Evolutionary conservation across 805 yeast species (phyloP), one percentile per base, ranked within the genome.

Genomic region (Myxozyma mucilagina): DNA sequence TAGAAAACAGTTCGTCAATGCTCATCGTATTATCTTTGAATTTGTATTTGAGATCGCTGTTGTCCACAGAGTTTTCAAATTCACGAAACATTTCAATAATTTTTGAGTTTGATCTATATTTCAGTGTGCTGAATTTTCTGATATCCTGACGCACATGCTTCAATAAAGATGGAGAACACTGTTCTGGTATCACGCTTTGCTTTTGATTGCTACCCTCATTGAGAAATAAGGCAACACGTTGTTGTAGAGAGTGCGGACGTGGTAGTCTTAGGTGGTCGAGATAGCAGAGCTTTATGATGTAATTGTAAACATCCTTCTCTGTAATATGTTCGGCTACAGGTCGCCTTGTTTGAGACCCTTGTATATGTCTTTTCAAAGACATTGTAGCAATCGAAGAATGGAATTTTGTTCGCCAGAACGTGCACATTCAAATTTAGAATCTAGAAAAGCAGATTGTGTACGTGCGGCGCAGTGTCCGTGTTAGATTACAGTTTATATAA

Each of bases 311-410:
- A 13, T 59, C 54, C 3, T 36, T 18, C 16, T 47, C 50, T 2
- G 63, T 57, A 14, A 60, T 51, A 18, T 13, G 34, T n/a, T 36
- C 36, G 10, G 48, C 47, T 3, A 60, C 61, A 35, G 64, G 64
- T 16, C 54, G 53, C n/a, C 61, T 47, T 6, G 38, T 29, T 18
- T n/a, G 53, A 32, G 53, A 49, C 7, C 43, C 43, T 13, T 35
- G 53, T 16, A 31, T 36, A 4, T 34, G 53, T 9, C 53, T 32
- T 10, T 11, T 10, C 11, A 36, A 16, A n/a, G 53, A 36, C 53
- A 49, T 49, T 24, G 29, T 24, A 24, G 29, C 29, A 24, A 24
- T 24, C 29, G 29, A 24, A 24, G 29, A 24, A 24, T 24, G 29
- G 29, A 24, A 24, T 24, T 24, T 24, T 24, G 29, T 24, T 24